Evolutionary conservation across 2,329 filamentous ascomycete species (phyloP), one percentile per base, ranked within the genome.

Genomic region (Ceratocystis albifundus): DNA sequence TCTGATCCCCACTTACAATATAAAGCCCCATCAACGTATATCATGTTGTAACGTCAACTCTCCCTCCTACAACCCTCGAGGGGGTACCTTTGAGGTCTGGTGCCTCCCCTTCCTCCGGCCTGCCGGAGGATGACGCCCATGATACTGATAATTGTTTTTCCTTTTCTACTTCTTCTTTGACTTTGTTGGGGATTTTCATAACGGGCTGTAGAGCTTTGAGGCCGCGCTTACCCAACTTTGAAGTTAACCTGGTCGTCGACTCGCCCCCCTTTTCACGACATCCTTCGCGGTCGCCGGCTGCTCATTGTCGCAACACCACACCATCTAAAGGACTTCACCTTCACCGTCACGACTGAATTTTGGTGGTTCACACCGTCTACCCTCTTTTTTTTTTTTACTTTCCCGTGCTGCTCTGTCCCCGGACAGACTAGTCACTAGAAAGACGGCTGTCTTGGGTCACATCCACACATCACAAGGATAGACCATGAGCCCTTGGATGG

Each of bases 21-120:
- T 36, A 36, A 36, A 6, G 32, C 32, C 10, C 36, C 36, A 41
- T 41, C 36, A 41, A 41, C 10, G 10, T 3, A 41, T 12, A 41
- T 1, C 1, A 41, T 41, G 12, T 12, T 41, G 12, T 12, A 41
- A 12, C 36, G 15, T 28, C 46, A 50, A 50, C 46, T 22, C 22
- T 50, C 46, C 46, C 46, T 20, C 15, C 46, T 50, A 22, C 46
- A 50, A 50, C 46, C 46, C 17, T 50, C 46, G 46, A 22, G 46
- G 46, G 46, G n/a, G 46, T 50, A 50, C 46, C 46, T 50, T 50
- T 50, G n/a, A 50, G 46, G 46, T 50, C 46, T n/a, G 46, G n/a
- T 4, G 5, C 46, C 46, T 22, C 46, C 46, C 46, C 46, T 22
- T 22, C 46, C 7, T 22, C 17, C 17, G 46, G 17, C 17, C 20